These are phyloP conservation scores for Sphagnum tenellum DNA, from an alignment of 225 moss, liverwort and hornwort species.

Conservation along the genomic window DNA sequence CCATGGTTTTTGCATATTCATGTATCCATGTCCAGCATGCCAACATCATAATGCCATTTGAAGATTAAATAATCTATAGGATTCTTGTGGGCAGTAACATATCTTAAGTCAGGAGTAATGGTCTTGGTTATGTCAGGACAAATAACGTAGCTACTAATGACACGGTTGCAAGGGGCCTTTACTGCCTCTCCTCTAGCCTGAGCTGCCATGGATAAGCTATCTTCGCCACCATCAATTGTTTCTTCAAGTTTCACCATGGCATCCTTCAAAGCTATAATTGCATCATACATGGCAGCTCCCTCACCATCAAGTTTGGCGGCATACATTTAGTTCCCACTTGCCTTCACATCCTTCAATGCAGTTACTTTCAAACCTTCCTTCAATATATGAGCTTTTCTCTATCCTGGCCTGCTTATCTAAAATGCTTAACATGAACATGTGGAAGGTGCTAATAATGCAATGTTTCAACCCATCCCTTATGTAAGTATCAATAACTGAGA, in stretches of 20 bases:
- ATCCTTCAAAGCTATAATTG: constrained; percentile 75
- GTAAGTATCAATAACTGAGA: too few relatives aligned
- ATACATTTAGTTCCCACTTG: constrained; percentile 99
- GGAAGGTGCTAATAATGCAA: too few relatives aligned
- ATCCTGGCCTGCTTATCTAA: too few relatives aligned
- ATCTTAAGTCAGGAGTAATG: constrained; percentile 97
- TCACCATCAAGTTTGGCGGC: constrained; percentile 94
- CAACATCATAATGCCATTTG: too few relatives aligned
- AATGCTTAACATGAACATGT: too few relatives aligned
- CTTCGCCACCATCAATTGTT: constrained; percentile 93
- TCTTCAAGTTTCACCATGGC: constrained; percentile 90
- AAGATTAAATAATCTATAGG: neutral
- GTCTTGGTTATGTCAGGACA: constrained; percentile 95
- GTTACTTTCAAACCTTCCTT: constrained; percentile 36
- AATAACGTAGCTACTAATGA: constrained; percentile 97
- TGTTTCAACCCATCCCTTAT: too few relatives aligned
- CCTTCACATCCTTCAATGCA: constrained; percentile 89
- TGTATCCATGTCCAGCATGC: neutral
- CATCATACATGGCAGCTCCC: constrained; percentile 98
- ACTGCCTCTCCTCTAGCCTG: constrained; percentile 94
- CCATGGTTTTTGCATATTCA: too few relatives aligned
- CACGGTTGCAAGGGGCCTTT: constrained; percentile 93
- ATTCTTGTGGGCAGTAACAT: neutral
- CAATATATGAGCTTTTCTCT: too few relatives aligned
- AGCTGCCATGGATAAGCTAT: constrained; percentile 97